Conservation (phyloP, 2,329 filamentous ascomycete species). For the Trichophyton simii region DNA sequence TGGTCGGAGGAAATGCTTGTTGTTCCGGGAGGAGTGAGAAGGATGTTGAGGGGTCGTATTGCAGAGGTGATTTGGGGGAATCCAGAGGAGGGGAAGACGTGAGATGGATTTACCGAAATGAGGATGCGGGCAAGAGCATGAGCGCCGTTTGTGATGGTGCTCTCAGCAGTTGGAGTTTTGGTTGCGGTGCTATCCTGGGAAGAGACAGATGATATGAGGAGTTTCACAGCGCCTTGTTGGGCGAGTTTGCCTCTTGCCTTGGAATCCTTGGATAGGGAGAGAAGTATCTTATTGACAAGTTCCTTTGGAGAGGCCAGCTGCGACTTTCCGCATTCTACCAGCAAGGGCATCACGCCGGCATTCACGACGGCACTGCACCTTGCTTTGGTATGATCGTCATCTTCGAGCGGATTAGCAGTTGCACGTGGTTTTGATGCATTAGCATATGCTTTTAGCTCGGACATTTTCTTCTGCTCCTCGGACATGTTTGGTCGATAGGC, state of each 20-base stretch:
- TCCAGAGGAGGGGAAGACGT: slow-evolving; percentile 71
- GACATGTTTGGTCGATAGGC: slow-evolving; percentile 63
- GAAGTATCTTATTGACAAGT: slow-evolving; percentile 65
- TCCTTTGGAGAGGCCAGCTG: slow-evolving; percentile 51
- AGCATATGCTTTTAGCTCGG: slow-evolving; percentile 86
- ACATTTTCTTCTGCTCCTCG: slow-evolving; percentile 86
- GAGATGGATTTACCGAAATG: slow-evolving; percentile 71
- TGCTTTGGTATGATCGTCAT: slow-evolving; percentile 60
- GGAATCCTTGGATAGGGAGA: slow-evolving; percentile 62
- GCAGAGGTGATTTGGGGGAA: slow-evolving; percentile 60
- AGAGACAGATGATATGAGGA: slow-evolving; percentile 59
- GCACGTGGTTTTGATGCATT: slow-evolving; percentile 57
- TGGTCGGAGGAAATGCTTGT: slow-evolving; percentile 40
- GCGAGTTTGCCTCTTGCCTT: slow-evolving; percentile 66
- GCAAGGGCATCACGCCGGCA: slow-evolving; percentile 60
- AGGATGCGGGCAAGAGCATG: slow-evolving; percentile 75
- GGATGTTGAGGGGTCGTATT: slow-evolving; percentile 66
- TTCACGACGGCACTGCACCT: slow-evolving; percentile 71
- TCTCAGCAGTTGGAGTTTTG: slow-evolving; percentile 26
- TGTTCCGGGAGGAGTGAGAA: slow-evolving; percentile 53
- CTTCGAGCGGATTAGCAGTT: slow-evolving; percentile 52
- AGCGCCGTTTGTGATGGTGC: slow-evolving; percentile 46
- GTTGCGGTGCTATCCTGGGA: slow-evolving; percentile 28
- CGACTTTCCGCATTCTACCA: slow-evolving; percentile 62
- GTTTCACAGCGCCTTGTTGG: slow-evolving; percentile 84